A percentile compares a stretch with the other conserved stretches of the same genome.
Conservation (phyloP, 169 alveolate genomes). For the Cryptosporidium viatorum region DNA sequence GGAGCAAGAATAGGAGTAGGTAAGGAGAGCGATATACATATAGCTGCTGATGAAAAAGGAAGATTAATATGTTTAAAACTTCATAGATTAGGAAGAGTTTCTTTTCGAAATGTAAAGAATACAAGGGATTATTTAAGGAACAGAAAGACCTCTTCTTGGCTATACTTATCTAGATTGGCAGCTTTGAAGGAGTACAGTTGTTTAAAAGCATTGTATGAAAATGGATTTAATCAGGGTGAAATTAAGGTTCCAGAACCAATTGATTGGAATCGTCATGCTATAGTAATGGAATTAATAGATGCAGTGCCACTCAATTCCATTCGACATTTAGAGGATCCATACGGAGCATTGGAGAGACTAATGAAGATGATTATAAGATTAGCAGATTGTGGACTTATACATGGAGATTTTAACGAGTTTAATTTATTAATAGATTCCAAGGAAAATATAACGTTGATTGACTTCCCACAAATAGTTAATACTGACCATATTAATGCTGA, state of each 20-base stretch:
- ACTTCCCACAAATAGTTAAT: slow-evolving; percentile 98
- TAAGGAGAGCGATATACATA: slow-evolving; percentile 98
- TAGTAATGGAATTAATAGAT: slow-evolving; percentile 95
- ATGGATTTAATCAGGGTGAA: slow-evolving; percentile 87
- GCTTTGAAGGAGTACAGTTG: slow-evolving; percentile 97
- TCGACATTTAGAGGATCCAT: slow-evolving; percentile 84
- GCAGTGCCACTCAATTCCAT: slow-evolving; percentile 94
- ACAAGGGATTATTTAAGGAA: slow-evolving; percentile 97
- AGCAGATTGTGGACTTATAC: slow-evolving; percentile 96
- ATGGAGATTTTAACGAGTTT: slow-evolving; percentile 98
- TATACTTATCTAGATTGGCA: slow-evolving; percentile 97
- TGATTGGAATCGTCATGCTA: slow-evolving; percentile 97
- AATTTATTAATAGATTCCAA: slow-evolving; percentile 91
- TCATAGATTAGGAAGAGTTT: slow-evolving; percentile 96
- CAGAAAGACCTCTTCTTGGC: slow-evolving; percentile 97
- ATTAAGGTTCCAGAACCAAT: slow-evolving; percentile 93
- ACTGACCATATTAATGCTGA: slow-evolving; percentile 95
- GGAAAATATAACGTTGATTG: slow-evolving; percentile 89
- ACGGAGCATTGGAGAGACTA: slow-evolving; percentile 81
- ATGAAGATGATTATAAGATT: slow-evolving; percentile 87
- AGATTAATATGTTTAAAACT: slow-evolving; percentile 88
- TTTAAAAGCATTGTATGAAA: slow-evolving; percentile 94
- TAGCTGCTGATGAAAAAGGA: slow-evolving; percentile 92
- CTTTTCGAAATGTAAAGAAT: slow-evolving; percentile 96
- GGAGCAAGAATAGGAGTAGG: slow-evolving; percentile 98